These are phyloP conservation scores for Fragaria nilgerrensis DNA, from an alignment of 306 rosid species.

Conservation along the genomic window DNA sequence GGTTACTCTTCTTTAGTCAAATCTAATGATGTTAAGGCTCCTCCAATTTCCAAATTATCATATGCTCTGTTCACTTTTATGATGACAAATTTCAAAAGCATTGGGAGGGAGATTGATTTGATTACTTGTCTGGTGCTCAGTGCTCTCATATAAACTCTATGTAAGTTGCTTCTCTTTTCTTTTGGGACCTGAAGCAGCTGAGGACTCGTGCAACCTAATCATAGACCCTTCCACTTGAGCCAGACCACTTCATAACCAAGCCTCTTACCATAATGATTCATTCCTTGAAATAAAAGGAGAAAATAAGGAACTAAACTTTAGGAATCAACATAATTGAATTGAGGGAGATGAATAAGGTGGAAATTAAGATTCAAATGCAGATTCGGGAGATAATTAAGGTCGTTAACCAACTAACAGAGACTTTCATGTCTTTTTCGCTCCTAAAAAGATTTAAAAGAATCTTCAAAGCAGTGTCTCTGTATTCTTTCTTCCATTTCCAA, in stretches of 20 bases:
- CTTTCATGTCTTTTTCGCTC: background rate
- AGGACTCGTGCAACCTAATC: slow-evolving; percentile 10
- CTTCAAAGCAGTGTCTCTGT: background rate
- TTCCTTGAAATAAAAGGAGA: background rate
- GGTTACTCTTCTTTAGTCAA: slow-evolving; percentile 3
- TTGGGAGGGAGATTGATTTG: slow-evolving; percentile 5
- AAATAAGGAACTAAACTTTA: background rate
- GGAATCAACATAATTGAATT: background rate
- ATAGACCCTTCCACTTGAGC: background rate
- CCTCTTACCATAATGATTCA: background rate
- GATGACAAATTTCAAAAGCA: background rate
- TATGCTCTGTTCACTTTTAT: background rate
- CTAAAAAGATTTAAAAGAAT: slow-evolving; percentile 4
- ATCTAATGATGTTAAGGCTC: slow-evolving; percentile 5
- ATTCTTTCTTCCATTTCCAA: background rate
- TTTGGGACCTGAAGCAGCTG: background rate
- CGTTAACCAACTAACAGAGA: background rate
- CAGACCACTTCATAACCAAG: background rate
- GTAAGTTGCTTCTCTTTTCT: background rate
- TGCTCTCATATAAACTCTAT: background rate
- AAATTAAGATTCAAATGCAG: background rate
- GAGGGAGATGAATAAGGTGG: no score
- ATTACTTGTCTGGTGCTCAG: background rate
- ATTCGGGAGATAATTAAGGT: background rate
- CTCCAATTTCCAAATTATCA: background rate